Percentiles rank a stretch among this genome's conserved stretches.
Evolutionary conservation across 768 basidiomycete species (phyloP).

Genomic region (Rhodotorula diobovata): DNA sequence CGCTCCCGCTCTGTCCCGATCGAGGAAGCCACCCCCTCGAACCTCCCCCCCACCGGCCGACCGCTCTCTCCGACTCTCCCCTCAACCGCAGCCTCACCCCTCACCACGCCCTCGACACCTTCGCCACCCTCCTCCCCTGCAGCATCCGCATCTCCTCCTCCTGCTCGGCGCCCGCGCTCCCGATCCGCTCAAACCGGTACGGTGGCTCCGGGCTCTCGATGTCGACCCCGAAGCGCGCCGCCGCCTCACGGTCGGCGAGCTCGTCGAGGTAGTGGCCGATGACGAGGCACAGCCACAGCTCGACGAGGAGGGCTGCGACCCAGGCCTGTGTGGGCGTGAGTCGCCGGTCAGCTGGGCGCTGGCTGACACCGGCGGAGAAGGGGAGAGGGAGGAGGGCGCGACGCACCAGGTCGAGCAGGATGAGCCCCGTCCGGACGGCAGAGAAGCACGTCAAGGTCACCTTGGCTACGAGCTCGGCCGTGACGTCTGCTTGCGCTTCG

Average conservation of each 20-base stretch:
- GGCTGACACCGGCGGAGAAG: too few relatives aligned
- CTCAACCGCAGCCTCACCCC: too few relatives aligned
- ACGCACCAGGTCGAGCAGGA: not conserved
- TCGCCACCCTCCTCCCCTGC: too few relatives aligned
- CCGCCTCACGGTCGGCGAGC: slow-evolving; percentile 15
- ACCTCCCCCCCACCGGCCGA: too few relatives aligned
- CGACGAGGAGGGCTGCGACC: slow-evolving; percentile 15
- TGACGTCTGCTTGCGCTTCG: not conserved
- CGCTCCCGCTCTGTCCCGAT: too few relatives aligned
- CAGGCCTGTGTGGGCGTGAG: slow-evolving; percentile 2
- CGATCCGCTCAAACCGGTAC: slow-evolving; percentile 8
- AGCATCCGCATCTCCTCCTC: too few relatives aligned
- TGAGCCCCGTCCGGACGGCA: not conserved
- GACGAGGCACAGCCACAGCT: slow-evolving; percentile 19
- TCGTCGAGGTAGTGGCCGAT: slow-evolving; percentile 25
- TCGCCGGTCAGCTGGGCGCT: too few relatives aligned
- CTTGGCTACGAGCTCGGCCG: not conserved
- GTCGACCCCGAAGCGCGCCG: slow-evolving; percentile 15
- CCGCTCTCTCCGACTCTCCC: too few relatives aligned
- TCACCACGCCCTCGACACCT: too few relatives aligned
- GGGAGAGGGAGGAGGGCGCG: not conserved
- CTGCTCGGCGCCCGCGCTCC: too few relatives aligned
- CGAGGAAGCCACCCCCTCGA: too few relatives aligned
- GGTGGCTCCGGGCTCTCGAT: slow-evolving; percentile 10
- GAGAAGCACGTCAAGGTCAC: not conserved